Conservation (phyloP, 805 yeast species). For the Ogataea saltuana region DNA sequence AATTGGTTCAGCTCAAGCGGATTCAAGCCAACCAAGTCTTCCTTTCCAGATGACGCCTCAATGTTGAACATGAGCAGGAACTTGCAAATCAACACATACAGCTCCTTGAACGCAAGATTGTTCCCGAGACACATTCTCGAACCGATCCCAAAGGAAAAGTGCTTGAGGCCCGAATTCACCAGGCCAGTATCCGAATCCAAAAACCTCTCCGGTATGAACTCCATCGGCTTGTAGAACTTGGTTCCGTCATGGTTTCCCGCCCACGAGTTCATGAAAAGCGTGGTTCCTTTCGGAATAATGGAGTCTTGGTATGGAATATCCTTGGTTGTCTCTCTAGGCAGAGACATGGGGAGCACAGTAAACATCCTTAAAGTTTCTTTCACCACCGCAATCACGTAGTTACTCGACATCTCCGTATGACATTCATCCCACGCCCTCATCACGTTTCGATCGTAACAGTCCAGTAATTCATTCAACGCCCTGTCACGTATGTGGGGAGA, state of each 20-base stretch:
- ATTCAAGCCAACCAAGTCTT: conserved; percentile 43
- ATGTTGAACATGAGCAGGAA: conserved; percentile 53
- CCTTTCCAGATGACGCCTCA: conserved; percentile 18
- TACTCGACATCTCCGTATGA: conserved; percentile 38
- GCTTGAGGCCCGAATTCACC: conserved; percentile 30
- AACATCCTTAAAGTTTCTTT: conserved; percentile 63
- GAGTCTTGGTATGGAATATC: conserved; percentile 42
- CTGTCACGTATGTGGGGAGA: conserved; percentile 41
- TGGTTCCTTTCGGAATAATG: conserved; percentile 56
- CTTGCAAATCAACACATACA: conserved; percentile 59
- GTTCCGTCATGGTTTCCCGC: conserved; percentile 66
- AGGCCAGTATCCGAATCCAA: conserved; percentile 29
- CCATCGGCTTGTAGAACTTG: conserved; percentile 44
- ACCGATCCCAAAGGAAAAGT: conserved; percentile 70
- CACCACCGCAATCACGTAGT: conserved; percentile 56
- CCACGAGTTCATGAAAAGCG: conserved; percentile 64
- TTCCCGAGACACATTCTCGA: conserved; percentile 72
- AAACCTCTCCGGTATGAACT: conserved; percentile 57
- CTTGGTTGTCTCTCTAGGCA: conserved; percentile 63
- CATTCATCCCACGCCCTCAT: conserved; percentile 29
- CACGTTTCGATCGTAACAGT: conserved; percentile 30
- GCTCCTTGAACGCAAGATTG: conserved; percentile 61
- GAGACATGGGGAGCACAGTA: conserved; percentile 64
- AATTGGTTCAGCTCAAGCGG: conserved; percentile 51
- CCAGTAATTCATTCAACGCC: conserved; percentile 45